Base-by-base conservation (phyloP, 306 rosid species). In the Lotus japonicus region DNA sequence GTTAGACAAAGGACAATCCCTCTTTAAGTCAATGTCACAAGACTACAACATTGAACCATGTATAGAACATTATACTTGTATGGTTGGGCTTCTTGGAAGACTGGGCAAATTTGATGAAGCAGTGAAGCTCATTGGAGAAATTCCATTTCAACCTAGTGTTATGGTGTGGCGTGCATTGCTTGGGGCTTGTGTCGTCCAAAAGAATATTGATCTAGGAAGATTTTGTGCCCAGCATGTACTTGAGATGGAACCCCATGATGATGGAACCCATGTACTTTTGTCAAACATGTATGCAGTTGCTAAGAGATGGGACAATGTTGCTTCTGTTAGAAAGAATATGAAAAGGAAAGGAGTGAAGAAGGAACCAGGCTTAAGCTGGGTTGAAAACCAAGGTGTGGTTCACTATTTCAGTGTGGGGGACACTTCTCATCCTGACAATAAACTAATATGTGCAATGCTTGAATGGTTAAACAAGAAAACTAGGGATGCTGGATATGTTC, bases 11-110 rank as follows among this genome's bases (percentile, higher is more conserved):
- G 81, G 81, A 33, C 81, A 28, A 43, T 21, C 61, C 35, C 51
- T 43, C 65, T 77, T 77, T 69, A 69, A 53, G 72, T 77, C 76
- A 43, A 77, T 77, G 81, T 77, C 35, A 23, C 23, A 61, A 17
- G 76, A 77, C 54, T 62, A 52, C 13, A 36, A 21, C 46, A 45
- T 77, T 61, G 71, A 69, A 54, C 81, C 81, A 19, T 77, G 71
- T 23, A 36, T 70, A 43, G 81, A 77, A 54, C 81, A 77, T 44
- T 77, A 69, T 54, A 69, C 81, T 54, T 77, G 76, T 58, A 77
- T 77, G 76, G 72, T 77, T 69, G 70, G 76, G 76, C 81, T 77
- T 69, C 71, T 77, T 26, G 81, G 76, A 77, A 77, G 81, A 61
- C 44, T 12, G 8, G 81, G 76, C 39, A 66, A 69, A 53, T 58